Evolutionary conservation across 2,329 filamentous ascomycete genomes (phyloP).

Genomic region (Pseudopithomyces maydicus): DNA sequence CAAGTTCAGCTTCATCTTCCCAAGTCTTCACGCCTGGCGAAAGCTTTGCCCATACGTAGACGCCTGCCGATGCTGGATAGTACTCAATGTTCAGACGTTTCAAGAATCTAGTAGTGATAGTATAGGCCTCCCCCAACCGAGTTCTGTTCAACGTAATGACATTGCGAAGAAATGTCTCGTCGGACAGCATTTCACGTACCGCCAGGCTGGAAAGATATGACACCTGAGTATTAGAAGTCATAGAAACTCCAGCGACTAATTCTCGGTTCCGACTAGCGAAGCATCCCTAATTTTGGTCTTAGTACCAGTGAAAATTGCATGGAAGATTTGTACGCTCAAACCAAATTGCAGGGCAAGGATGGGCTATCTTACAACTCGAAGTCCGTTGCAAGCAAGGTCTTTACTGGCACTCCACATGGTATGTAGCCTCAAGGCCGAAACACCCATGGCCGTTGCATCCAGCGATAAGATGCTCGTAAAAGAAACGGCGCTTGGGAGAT

Average conservation of each 20-base stretch:
- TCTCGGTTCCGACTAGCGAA: no score
- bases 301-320: no score
- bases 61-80: slow-evolving; percentile 28
- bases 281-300: no score
- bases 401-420: slow-evolving; percentile 40
- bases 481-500: slow-evolving; percentile 10
- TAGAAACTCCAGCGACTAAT: no score
- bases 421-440: slow-evolving; percentile 27
- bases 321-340: no score
- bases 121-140: slow-evolving; percentile 29
- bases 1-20: slow-evolving; percentile 24
- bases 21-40: slow-evolving; percentile 23
- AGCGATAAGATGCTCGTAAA: slow-evolving; percentile 34
- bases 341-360: no score
- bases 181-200: no score
- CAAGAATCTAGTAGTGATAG: slow-evolving; percentile 26
- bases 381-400: slow-evolving; percentile 41
- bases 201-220: slow-evolving; percentile 13
- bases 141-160: slow-evolving; percentile 26
- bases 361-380: slow-evolving; percentile 32
- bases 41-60: slow-evolving; percentile 29
- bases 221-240: no score
- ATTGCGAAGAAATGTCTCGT: slow-evolving; percentile 1
- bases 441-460: slow-evolving; percentile 12
- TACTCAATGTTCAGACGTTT: slow-evolving; percentile 23